A percentile compares a stretch with the other conserved stretches of the same genome.
Evolutionary conservation across 306 rosid genomes (phyloP).

Genomic region (Rosa persica): DNA sequence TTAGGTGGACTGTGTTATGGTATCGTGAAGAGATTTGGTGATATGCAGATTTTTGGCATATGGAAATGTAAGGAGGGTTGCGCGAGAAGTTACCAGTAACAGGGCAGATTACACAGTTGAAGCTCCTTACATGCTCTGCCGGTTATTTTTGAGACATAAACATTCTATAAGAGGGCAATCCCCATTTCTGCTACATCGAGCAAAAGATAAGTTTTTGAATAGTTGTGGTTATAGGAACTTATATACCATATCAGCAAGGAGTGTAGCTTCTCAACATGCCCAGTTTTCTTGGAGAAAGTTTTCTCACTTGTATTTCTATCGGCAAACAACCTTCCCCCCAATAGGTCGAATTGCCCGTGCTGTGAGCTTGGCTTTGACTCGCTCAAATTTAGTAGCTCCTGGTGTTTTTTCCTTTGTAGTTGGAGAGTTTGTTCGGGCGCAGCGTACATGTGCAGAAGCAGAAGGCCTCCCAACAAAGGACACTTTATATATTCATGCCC

Average conservation of each 20-base stretch:
- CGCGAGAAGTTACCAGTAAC: slow-evolving; percentile 24
- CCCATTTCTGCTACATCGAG: slow-evolving; percentile 33
- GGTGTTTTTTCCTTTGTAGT: slow-evolving; percentile 53
- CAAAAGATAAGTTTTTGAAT: slow-evolving; percentile 27
- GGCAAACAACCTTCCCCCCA: slow-evolving; percentile 47
- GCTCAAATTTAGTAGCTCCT: slow-evolving; percentile 63
- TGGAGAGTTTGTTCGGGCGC: slow-evolving; percentile 56
- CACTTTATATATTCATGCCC: slow-evolving; percentile 39
- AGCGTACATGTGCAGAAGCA: slow-evolving; percentile 44
- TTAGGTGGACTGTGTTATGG: slow-evolving; percentile 17
- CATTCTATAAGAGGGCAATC: slow-evolving; percentile 32
- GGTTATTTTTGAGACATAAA: slow-evolving; percentile 29
- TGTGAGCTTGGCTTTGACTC: slow-evolving; percentile 60
- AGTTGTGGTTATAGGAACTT: slow-evolving; percentile 36
- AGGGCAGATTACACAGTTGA: slow-evolving; percentile 28
- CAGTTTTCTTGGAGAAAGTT: slow-evolving; percentile 58
- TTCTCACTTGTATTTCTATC: slow-evolving; percentile 41
- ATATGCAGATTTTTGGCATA: slow-evolving; percentile 49
- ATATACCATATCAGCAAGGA: slow-evolving; percentile 31
- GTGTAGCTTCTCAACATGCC: slow-evolving; percentile 40
- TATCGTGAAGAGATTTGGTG: slow-evolving; percentile 22
- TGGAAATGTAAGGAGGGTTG: slow-evolving; percentile 48
- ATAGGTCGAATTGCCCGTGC: slow-evolving; percentile 60
- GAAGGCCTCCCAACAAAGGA: slow-evolving; percentile 47
- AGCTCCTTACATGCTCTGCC: slow-evolving; percentile 29